Conservation (phyloP, 768 basidiomycete genomes). For the Dentipellis sp. region DNA sequence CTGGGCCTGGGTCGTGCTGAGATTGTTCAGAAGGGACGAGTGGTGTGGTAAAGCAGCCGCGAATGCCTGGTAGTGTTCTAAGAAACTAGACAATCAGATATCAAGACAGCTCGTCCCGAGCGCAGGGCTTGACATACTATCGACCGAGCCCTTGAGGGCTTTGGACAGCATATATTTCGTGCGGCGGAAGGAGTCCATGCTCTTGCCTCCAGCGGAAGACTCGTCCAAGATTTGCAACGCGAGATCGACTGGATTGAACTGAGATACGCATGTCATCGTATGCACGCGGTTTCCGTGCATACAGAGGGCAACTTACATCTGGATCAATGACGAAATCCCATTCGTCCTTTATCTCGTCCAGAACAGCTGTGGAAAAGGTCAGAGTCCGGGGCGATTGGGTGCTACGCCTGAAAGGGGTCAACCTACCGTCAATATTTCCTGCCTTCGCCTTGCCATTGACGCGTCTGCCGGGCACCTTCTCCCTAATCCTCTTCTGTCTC, state of each 20-base stretch:
- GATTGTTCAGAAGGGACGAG: constrained; percentile 61
- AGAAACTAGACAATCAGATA: not conserved
- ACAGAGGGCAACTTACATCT: constrained; percentile 42
- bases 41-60: constrained; percentile 92
- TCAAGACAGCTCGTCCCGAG: constrained; percentile 10
- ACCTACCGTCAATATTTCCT: constrained; percentile 77
- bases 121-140: constrained; percentile 45
- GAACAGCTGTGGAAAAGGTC: constrained; percentile 42
- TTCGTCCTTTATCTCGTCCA: constrained; percentile 80
- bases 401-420: not conserved
- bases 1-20: constrained; percentile 67
- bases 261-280: constrained; percentile 10
- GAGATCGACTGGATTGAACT: constrained; percentile 94
- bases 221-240: constrained; percentile 84
- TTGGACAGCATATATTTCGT: constrained; percentile 72
- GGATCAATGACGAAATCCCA: constrained; percentile 85
- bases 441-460: constrained; percentile 45
- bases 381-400: not conserved
- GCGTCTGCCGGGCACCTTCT: constrained; percentile 53
- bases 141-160: constrained; percentile 81
- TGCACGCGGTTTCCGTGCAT: not conserved
- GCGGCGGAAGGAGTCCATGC: constrained; percentile 65
- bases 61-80: constrained; percentile 90
- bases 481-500: constrained; percentile 62
- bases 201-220: constrained; percentile 52